Conservation (phyloP, 768 basidiomycete genomes). For the Lactarius tabidus region DNA sequence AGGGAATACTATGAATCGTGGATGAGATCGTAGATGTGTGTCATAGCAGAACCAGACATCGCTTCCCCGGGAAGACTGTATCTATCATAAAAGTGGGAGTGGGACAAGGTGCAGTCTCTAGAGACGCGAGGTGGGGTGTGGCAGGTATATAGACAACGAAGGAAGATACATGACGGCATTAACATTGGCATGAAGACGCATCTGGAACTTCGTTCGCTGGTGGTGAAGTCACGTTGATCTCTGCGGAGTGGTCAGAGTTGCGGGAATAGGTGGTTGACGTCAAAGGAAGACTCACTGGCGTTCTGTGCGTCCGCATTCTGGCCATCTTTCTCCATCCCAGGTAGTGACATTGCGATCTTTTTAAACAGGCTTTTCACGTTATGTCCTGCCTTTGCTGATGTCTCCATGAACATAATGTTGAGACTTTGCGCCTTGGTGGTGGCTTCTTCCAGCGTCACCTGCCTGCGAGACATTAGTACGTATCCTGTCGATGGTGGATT, state of each 20-base stretch:
- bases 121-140: constrained; percentile 21
- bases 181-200: constrained; percentile 84
- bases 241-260: constrained; percentile 37
- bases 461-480: constrained; percentile 45
- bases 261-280: neutral
- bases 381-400: constrained; percentile 97
- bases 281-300: constrained; percentile 36
- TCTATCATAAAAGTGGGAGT: constrained; percentile 8
- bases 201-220: constrained; percentile 69
- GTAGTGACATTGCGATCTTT: constrained; percentile 97
- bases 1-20: constrained; percentile 97
- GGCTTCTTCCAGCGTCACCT: constrained; percentile 98
- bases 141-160: constrained; percentile 20
- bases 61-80: constrained; percentile 1
- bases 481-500: neutral
- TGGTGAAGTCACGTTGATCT: constrained; percentile 88
- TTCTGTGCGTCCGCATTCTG: constrained; percentile 48
- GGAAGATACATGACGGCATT: constrained; percentile 35
- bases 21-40: constrained; percentile 40
- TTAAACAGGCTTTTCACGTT: constrained; percentile 99
- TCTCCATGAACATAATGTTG: constrained; percentile 98
- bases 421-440: constrained; percentile 87
- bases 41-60: constrained; percentile 14
- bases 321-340: constrained; percentile 87
- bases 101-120: constrained; percentile 12